Conservation (phyloP, 1,284 basidiomycete species). For the Ganoderma lingzhi region DNA sequence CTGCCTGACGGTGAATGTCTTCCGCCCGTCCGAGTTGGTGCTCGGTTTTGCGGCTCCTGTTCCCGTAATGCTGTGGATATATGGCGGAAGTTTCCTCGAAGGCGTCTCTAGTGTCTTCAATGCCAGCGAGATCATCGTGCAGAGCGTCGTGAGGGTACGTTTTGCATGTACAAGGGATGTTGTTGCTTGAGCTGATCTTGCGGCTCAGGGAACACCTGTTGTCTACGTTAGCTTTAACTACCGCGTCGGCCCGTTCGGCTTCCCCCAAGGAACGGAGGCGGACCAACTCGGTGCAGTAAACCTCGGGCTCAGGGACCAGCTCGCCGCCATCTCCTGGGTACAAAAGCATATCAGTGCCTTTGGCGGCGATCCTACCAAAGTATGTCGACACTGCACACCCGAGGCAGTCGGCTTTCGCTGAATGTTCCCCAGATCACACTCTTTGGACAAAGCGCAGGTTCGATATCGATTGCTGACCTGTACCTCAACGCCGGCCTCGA, state of each 20-base stretch:
- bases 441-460: slow-evolving; percentile 63
- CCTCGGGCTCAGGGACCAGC: slow-evolving; percentile 53
- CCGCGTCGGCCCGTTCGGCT: slow-evolving; percentile 57
- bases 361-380: slow-evolving; percentile 57
- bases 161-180: slow-evolving; percentile 14
- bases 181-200: not conserved
- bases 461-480: slow-evolving; percentile 52
- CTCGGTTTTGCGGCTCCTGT: slow-evolving; percentile 29
- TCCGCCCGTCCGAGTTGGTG: slow-evolving; percentile 46
- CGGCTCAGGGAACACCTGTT: slow-evolving; percentile 54
- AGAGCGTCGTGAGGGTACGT: slow-evolving; percentile 53
- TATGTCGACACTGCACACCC: slow-evolving; percentile 15
- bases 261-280: slow-evolving; percentile 57
- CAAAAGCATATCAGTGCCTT: slow-evolving; percentile 55
- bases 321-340: slow-evolving; percentile 57
- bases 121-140: slow-evolving; percentile 51
- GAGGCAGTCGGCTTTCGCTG: not conserved
- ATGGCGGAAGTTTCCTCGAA: slow-evolving; percentile 37
- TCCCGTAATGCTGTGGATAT: slow-evolving; percentile 49
- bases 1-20: slow-evolving; percentile 57
- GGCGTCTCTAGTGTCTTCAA: slow-evolving; percentile 44
- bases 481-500: slow-evolving; percentile 52
- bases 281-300: slow-evolving; percentile 48
- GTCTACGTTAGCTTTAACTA: slow-evolving; percentile 68
- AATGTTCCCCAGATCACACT: slow-evolving; percentile 51